Base-by-base conservation (phyloP, 2,329 filamentous ascomycete genomes). In the Pleomassaria siparia region DNA sequence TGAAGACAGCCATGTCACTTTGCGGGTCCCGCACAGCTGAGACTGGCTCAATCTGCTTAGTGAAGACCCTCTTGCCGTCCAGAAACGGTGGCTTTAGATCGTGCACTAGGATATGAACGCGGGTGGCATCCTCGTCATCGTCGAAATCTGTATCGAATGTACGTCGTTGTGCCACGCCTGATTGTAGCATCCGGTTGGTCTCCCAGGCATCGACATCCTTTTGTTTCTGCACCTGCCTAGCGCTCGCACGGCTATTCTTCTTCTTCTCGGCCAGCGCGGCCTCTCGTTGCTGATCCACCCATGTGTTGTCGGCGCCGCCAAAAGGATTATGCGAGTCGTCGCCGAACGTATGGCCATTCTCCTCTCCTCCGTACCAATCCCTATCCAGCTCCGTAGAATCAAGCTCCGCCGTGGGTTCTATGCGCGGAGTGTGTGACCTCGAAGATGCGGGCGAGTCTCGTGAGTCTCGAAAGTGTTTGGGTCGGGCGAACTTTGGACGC, bases 1-100 rank as follows among this genome's bases (percentile, higher is more conserved):
- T 95, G 62, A 97, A 97, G 1, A 99, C 91, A 1, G 94, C 94
- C 94, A 99, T 96, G 65, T 99, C 94, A 66, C 95, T 99, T 72
- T 97, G 92, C 21, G 88, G 86, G 68, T 99, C 94, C 43, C 88
- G 83, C 12, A 99, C 89, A 0, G 94, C 95, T 0, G 92, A 90
- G 1, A 99, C 88, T 0, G 94, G 95, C 49, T 99, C 94, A 18
- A 97, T 71, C 70, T 99, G 95, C 71, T 96, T 97, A 3, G 94
- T 99, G 69, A 99, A 99, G 47, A 99, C 88, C 16, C 87, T 97
- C 60, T 91, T 85, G 20, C 94, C 94, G 72, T 99, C 92, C 40
- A 99, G 75, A 64, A 99, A 99, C 0, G 94, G 95, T 9, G 94
- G 94, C 54, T 89, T 88, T 29, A 99, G 79, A 63, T 99, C 91